phyloP scores from a whole-genome alignment of 306 rosid species.

The Medicago lupulina region DNA sequence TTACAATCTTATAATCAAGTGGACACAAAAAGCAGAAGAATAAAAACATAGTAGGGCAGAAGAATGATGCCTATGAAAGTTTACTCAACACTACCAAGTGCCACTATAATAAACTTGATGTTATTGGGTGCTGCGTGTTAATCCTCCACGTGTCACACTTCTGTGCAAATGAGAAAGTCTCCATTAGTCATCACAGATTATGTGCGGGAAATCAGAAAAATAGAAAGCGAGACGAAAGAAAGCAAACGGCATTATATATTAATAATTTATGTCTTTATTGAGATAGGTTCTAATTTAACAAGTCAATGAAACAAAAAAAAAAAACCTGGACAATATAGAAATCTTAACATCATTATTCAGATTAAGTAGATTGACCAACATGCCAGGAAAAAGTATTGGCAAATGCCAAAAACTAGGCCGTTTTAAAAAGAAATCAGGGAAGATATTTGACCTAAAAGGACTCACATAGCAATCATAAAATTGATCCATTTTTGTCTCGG shows the following conservation, averaged over 20 bases:
- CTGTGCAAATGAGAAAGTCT: constrained; percentile 55
- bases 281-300: background rate
- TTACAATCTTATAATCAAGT: constrained; percentile 70
- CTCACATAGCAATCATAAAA: constrained; percentile 8
- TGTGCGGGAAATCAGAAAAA: constrained; percentile 9
- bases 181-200: constrained; percentile 15
- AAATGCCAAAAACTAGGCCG: constrained; percentile 16
- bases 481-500: constrained; percentile 7
- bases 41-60: constrained; percentile 43
- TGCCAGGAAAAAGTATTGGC: background rate
- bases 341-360: constrained; percentile 4
- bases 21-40: constrained; percentile 39
- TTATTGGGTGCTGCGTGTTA: constrained; percentile 98
- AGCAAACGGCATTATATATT: background rate
- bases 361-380: background rate
- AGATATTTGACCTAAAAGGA: constrained; percentile 7
- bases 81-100: constrained; percentile 36
- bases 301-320: background rate
- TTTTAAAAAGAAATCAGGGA: constrained; percentile 20
- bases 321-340: background rate
- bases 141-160: constrained; percentile 80
- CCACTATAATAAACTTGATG: constrained; percentile 47
- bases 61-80: constrained; percentile 53
- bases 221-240: constrained; percentile 1
- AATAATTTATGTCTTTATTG: background rate